phyloP scores from a whole-genome alignment of 371 early-diverging fungal species.

The Mortierella sp. region DNA sequence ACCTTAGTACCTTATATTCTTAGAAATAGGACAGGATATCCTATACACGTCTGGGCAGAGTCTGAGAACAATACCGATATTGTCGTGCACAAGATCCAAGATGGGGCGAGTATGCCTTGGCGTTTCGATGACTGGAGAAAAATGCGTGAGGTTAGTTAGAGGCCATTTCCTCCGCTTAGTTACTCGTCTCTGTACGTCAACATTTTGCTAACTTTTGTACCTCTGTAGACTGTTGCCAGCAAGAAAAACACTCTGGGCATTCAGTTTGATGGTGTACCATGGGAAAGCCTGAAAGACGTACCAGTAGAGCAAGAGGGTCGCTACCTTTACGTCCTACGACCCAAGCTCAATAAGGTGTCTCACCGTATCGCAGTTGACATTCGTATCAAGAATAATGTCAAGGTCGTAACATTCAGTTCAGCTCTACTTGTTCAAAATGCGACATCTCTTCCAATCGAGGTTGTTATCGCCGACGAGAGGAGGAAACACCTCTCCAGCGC shows the following conservation, averaged over 20 bases:
- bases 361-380: constrained; percentile 93
- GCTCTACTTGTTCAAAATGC: constrained; percentile 85
- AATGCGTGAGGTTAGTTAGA: constrained; percentile 79
- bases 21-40: constrained; percentile 91
- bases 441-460: constrained; percentile 84
- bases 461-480: constrained; percentile 78
- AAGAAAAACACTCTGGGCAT: constrained; percentile 81
- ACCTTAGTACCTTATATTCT: constrained; percentile 83
- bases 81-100: constrained; percentile 73
- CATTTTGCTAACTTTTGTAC: not conserved
- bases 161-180: not conserved
- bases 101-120: constrained; percentile 89
- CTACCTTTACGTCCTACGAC: constrained; percentile 81
- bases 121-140: constrained; percentile 97
- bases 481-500: constrained; percentile 67
- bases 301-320: constrained; percentile 91
- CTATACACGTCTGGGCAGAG: constrained; percentile 91
- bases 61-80: constrained; percentile 68
- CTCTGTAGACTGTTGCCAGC: constrained; percentile 56
- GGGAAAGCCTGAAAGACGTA: constrained; percentile 92
- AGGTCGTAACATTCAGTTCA: constrained; percentile 93
- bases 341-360: constrained; percentile 79
- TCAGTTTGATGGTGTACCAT: constrained; percentile 87
- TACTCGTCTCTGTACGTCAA: not conserved
- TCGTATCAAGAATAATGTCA: constrained; percentile 85